These are phyloP conservation scores for Galerina marginata DNA, from an alignment of 768 basidiomycete genomes.

Conservation along the genomic window DNA sequence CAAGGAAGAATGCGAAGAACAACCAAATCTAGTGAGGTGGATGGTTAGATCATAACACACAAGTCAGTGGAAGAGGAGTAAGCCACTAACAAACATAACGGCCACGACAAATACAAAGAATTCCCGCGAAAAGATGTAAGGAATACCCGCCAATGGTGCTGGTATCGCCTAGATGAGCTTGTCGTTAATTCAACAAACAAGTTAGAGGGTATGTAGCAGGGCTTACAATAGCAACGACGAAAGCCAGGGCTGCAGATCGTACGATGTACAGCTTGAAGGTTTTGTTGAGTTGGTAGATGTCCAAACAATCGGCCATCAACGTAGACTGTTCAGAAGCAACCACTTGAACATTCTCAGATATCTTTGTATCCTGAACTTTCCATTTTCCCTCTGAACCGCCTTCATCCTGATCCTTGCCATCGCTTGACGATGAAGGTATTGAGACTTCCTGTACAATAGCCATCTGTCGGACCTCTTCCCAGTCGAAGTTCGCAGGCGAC, in stretches of 20 bases:
- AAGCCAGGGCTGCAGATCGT: slow-evolving; percentile 15
- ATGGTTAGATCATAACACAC: no score
- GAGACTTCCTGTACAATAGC: slow-evolving; percentile 10
- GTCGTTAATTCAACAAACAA: no score
- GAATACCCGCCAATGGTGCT: slow-evolving; percentile 14
- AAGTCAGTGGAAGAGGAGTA: background rate
- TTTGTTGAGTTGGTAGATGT: slow-evolving; percentile 19
- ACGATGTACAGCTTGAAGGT: slow-evolving; percentile 21
- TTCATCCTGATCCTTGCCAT: background rate
- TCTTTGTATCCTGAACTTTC: background rate
- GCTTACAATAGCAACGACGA: slow-evolving; percentile 22
- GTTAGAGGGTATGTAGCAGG: background rate
- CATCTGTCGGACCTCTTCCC: slow-evolving; percentile 28
- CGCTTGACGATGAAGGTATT: background rate
- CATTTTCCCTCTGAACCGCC: no score
- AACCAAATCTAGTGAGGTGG: slow-evolving; percentile 13
- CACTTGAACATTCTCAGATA: background rate
- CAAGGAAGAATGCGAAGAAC: slow-evolving; percentile 21
- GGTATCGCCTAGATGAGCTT: slow-evolving; percentile 10
- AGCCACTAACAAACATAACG: slow-evolving; percentile 19
- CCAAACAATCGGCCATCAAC: slow-evolving; percentile 15
- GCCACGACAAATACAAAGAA: slow-evolving; percentile 12
- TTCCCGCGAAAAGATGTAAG: slow-evolving; percentile 18
- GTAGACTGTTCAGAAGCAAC: background rate
- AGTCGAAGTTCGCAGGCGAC: slow-evolving; percentile 33